Evolutionary conservation across 1,139 yeast species (phyloP), one percentile per base, ranked within the genome.

Genomic region (Saccharomycopsis hybrid): DNA sequence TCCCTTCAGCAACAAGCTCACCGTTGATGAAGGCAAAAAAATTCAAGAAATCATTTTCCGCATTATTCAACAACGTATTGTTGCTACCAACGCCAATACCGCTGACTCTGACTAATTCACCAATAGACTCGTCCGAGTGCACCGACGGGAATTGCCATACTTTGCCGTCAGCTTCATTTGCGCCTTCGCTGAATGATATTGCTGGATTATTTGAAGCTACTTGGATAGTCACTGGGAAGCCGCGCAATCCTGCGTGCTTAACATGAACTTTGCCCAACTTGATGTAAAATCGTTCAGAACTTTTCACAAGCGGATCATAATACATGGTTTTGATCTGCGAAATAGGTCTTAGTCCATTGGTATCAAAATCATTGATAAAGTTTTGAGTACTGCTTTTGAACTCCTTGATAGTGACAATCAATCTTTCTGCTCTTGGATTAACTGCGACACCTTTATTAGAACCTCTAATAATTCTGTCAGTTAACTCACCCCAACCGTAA

Each of bases 401-500:
- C 63, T 86, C 95, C 64, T 85, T 86, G 44, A 86, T 78, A 2
- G 88, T 75, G 28, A 87, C 77, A 37, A 80, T 76, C 59, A 87
- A 72, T 54, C 74, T 76, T 59, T 84, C 89, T 5, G 95, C 92
- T 63, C 94, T 75, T 33, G 94, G 92, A 56, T 86, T 86, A 36
- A 85, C 76, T 3, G 92, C 89, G 50, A 88, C 81, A 58, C 96
- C 96, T 52, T 77, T 78, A 54, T 77, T 78, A 1, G 94, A 78
- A 35, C 95, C 95, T 30, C 79, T 65, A 57, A 88, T 82, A 57
- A 88, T 84, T 61, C 95, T 72, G 59, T 87, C 90, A 35, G 85
- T 78, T 48, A 85, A 69, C 57, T 84, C 94, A 66, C 96, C 96
- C 96, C 96, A 88, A 48, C 96, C 96, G 55, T 80, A 76, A 64